Conservation (phyloP, 2,329 filamentous ascomycete genomes). For the Canariomyces notabilis region DNA sequence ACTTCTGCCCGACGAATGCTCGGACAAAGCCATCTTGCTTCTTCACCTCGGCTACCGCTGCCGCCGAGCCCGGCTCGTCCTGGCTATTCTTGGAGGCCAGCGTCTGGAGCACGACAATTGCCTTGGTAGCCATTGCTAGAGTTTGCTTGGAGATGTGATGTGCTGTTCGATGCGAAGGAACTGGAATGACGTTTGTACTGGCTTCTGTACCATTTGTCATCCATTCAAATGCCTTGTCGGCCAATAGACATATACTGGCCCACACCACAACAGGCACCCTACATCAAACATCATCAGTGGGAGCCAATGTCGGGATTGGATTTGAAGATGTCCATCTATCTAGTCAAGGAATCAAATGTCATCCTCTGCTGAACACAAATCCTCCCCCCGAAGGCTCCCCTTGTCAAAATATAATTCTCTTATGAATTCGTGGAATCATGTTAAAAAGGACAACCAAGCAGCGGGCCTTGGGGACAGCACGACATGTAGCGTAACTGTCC, state of each 20-base stretch:
- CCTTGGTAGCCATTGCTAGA: conserved; percentile 5
- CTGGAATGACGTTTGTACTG: not conserved
- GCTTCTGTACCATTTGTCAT: no score
- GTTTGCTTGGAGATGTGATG: not conserved
- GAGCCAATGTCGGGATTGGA: conserved; percentile 28
- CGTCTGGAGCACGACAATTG: conserved; percentile 11
- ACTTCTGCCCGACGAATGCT: conserved; percentile 14
- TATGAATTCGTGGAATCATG: not conserved
- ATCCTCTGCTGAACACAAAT: conserved; percentile 32
- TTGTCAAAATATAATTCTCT: conserved; percentile 26
- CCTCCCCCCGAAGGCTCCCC: conserved; percentile 31
- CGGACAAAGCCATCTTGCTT: conserved; percentile 9
- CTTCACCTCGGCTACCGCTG: conserved; percentile 9
- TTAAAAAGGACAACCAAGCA: conserved; percentile 22
- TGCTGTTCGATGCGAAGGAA: not conserved
- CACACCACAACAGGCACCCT: not conserved
- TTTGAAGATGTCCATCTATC: conserved; percentile 30
- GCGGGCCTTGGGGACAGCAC: conserved; percentile 35
- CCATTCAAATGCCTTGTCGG: no score
- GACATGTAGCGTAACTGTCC: conserved; percentile 28
- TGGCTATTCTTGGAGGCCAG: not conserved
- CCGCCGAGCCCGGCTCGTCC: not conserved
- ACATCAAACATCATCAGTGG: conserved; percentile 5
- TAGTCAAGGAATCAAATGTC: conserved; percentile 28
- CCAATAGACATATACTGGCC: not conserved